Percentiles rank a stretch among this genome's conserved stretches.
Conservation (phyloP, 2,329 filamentous ascomycete species). For the Claviceps humidiphila region DNA sequence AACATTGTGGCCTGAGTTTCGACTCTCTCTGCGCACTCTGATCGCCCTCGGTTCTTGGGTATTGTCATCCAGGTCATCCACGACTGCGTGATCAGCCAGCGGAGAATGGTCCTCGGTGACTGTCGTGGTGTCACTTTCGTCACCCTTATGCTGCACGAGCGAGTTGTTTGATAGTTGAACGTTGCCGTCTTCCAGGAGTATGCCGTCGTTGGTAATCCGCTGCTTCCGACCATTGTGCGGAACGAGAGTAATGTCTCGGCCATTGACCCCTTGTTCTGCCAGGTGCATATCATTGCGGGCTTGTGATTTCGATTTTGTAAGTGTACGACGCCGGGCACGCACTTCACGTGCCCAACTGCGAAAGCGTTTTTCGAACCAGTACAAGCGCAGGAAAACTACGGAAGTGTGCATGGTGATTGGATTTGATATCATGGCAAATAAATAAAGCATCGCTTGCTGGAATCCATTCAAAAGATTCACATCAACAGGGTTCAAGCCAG, state of each 20-base stretch:
- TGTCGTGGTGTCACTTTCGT: constrained; percentile 26
- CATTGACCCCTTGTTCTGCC: constrained; percentile 51
- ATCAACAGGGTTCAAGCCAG: constrained; percentile 73
- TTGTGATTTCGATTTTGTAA: constrained; percentile 48
- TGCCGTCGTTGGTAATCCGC: constrained; percentile 49
- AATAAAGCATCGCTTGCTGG: constrained; percentile 60
- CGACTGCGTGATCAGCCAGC: neutral
- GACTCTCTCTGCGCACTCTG: constrained; percentile 1
- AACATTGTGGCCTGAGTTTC: neutral
- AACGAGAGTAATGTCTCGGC: constrained; percentile 53
- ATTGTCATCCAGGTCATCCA: constrained; percentile 3
- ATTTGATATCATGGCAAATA: constrained; percentile 61
- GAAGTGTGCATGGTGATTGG: constrained; percentile 74
- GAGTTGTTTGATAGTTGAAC: constrained; percentile 16
- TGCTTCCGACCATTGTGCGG: constrained; percentile 39
- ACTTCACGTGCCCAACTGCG: constrained; percentile 69
- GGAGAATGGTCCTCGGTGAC: constrained; percentile 13
- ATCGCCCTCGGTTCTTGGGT: neutral
- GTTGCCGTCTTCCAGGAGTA: constrained; percentile 30
- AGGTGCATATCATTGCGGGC: constrained; percentile 28
- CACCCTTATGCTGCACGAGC: constrained; percentile 11
- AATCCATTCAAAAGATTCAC: constrained; percentile 55
- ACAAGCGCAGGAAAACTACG: constrained; percentile 84
- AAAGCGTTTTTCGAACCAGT: constrained; percentile 97
- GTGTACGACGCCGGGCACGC: constrained; percentile 47